Base-by-base conservation (phyloP, 352 stramenopile species). In the Achlya hypogyna region DNA sequence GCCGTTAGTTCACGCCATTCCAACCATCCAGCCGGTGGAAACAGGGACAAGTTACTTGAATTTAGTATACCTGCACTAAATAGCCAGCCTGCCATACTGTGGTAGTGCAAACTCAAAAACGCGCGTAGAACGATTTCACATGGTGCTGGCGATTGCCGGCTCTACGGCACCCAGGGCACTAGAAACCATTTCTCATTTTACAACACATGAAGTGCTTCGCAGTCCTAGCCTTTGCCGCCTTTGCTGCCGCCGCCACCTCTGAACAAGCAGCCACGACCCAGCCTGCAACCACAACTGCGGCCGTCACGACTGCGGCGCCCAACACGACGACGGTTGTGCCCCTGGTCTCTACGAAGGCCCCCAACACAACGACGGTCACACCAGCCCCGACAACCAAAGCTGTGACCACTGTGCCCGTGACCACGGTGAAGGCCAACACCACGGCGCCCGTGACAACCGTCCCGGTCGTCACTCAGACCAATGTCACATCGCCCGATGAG, bases 171-270 rank as follows among this genome's bases (percentile, higher is more conserved):
- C n/a, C n/a, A n/a, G n/a, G n/a, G n/a, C n/a, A n/a, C n/a, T n/a
- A n/a, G n/a, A n/a, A n/a, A n/a, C n/a, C n/a, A n/a, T n/a, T 56
- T 16, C 12, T 2, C 3, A 60, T 45, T 56, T 32, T 32, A 9
- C n/a, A 60, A 51, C 14, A 9, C 56, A 64, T 64, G 56, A 64
- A 64, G 35, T 18, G 29, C 22, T 62, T 64, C n/a, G 22, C 35
- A n/a, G 5, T 53, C 29, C 5, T 53, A n/a, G 56, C 23, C 23
- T 18, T 62, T 62, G 31, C n/a, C 35, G 53, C 31, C 35, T 18
- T 25, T 43, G n/a, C 52, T 62, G 56, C 53, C 35, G 56, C 56
- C 8, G 56, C 53, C 9, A n/a, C 9, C 51, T 20, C 51, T 9
- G 20, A 9, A 18, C 9, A 9, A 9, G 28, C 51, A 18, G 38